A percentile compares a stretch with the other conserved stretches of the same genome.
Evolutionary conservation across 2,329 filamentous ascomycete genomes (phyloP).

Genomic region (Fusarium virguliforme): DNA sequence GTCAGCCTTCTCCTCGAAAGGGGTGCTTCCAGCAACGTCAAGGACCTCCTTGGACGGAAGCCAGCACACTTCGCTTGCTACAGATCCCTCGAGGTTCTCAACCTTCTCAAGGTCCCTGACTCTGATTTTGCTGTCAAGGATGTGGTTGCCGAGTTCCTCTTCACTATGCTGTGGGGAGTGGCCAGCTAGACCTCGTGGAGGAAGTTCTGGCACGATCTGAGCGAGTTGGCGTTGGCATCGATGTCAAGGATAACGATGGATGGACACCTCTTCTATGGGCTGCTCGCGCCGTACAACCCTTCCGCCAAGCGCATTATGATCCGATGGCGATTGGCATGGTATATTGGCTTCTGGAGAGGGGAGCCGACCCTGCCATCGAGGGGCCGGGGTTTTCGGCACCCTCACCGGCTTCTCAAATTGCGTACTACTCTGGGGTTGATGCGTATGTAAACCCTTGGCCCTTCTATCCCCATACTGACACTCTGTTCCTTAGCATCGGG

Average conservation of each 20-base stretch:
- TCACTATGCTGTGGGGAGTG: conserved; percentile 21
- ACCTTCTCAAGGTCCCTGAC: conserved; percentile 9
- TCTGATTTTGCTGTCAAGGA: conserved; percentile 19
- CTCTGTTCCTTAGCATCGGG: neutral
- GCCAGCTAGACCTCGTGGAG: neutral
- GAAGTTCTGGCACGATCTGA: conserved; percentile 14
- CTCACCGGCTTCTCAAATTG: neutral
- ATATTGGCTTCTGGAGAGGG: neutral
- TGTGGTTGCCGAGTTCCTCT: conserved; percentile 10
- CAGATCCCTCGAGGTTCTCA: conserved; percentile 17
- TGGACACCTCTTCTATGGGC: conserved; percentile 33
- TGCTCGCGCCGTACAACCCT: neutral
- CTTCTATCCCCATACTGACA: neutral
- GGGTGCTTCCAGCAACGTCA: neutral
- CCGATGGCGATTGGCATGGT: neutral
- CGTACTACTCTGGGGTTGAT: conserved; percentile 7
- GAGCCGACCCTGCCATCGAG: neutral
- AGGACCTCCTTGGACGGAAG: conserved; percentile 2
- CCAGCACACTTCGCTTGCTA: conserved; percentile 25
- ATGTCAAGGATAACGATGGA: conserved; percentile 22
- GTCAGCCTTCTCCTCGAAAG: neutral
- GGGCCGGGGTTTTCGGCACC: neutral
- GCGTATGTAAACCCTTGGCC: neutral
- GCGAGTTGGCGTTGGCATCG: neutral
- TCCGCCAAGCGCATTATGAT: neutral